Conservation (phyloP, 495 filamentous ascomycete species). For the Hypoxylon cercidicola region DNA sequence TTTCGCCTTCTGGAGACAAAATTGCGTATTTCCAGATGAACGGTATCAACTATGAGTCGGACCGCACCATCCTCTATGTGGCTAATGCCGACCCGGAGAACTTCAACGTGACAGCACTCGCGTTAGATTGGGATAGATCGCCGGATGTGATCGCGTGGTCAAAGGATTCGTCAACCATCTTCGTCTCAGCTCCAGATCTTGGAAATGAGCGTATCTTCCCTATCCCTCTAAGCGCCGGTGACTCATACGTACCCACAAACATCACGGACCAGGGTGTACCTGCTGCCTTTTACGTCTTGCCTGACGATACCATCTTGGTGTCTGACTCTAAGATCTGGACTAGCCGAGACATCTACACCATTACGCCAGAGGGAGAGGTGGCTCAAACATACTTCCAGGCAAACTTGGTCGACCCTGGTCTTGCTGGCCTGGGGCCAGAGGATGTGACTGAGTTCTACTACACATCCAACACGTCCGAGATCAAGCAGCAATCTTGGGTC, state of each 20-base stretch:
- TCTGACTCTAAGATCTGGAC: conserved; percentile 68
- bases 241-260: conserved; percentile 57
- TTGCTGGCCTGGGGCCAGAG: conserved; percentile 63
- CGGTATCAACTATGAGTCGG: conserved; percentile 77
- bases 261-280: conserved; percentile 67
- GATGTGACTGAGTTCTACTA: conserved; percentile 58
- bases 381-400: conserved; percentile 47
- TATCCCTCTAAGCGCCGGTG: conserved; percentile 55
- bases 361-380: conserved; percentile 37
- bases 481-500: conserved; percentile 71
- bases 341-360: conserved; percentile 60
- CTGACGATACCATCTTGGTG: conserved; percentile 62
- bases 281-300: conserved; percentile 59
- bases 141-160: conserved; percentile 65
- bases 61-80: conserved; percentile 73
- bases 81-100: conserved; percentile 37
- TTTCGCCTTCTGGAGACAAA: conserved; percentile 72
- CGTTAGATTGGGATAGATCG: conserved; percentile 64
- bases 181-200: conserved; percentile 65
- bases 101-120: conserved; percentile 51
- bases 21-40: conserved; percentile 75
- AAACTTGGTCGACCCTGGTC: conserved; percentile 45
- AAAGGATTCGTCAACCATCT: conserved; percentile 65
- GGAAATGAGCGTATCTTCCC: conserved; percentile 69
- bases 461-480: conserved; percentile 67